These are phyloP conservation scores for Periconia macrospinosa DNA, from an alignment of 2,329 filamentous ascomycete genomes.

Conservation along the genomic window DNA sequence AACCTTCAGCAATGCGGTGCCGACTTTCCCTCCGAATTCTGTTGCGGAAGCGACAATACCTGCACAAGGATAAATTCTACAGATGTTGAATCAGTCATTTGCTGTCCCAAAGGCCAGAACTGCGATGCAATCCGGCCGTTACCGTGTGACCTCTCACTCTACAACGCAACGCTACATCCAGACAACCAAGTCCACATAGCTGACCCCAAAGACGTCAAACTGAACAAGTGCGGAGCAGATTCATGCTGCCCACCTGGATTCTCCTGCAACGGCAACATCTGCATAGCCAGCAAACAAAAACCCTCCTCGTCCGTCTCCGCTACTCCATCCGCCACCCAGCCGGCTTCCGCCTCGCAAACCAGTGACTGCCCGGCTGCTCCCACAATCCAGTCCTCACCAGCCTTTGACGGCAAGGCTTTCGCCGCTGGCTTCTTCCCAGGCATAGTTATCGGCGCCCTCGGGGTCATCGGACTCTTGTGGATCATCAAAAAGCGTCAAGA, in stretches of 20 bases:
- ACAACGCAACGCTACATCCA: constrained; percentile 62
- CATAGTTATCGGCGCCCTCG: constrained; percentile 38
- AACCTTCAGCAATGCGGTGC: constrained; percentile 56
- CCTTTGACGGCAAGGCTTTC: constrained; percentile 41
- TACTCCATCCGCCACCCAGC: constrained; percentile 29
- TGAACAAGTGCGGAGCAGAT: constrained; percentile 61
- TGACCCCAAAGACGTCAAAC: constrained; percentile 55
- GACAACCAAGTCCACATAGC: constrained; percentile 67
- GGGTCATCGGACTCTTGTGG: constrained; percentile 35
- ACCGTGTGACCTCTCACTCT: constrained; percentile 63
- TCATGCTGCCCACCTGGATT: constrained; percentile 75
- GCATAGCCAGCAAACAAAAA: constrained; percentile 55
- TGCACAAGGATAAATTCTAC: constrained; percentile 64
- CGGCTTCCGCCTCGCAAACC: constrained; percentile 36
- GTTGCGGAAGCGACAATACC: constrained; percentile 58
- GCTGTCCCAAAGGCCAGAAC: constrained; percentile 63
- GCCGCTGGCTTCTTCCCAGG: constrained; percentile 43
- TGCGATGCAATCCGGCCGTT: constrained; percentile 67
- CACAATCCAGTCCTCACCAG: constrained; percentile 13
- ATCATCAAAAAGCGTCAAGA: constrained; percentile 38
- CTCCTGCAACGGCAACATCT: constrained; percentile 59
- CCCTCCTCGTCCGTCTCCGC: constrained; percentile 24
- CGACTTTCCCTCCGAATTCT: constrained; percentile 66
- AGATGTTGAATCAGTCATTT: constrained; percentile 67
- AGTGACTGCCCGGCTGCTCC: constrained; percentile 21